Evolutionary conservation across 257 asterid genomes (phyloP).

Genomic region (Schizonepeta tenuifolia): DNA sequence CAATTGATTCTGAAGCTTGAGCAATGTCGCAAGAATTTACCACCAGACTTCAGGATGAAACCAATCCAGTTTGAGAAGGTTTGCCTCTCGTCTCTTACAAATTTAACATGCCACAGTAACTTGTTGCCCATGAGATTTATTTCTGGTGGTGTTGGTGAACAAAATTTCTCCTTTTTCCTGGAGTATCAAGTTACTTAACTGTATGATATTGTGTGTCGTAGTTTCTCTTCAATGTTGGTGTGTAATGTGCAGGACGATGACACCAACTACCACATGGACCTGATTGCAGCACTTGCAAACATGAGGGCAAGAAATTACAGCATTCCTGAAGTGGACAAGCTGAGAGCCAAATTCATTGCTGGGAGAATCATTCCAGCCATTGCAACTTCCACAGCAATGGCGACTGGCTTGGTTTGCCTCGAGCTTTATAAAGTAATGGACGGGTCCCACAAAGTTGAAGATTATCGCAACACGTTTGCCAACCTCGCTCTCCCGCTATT

Average conservation of each 20-base stretch:
- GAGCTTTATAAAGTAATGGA: slow-evolving; percentile 84
- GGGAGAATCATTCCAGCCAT: slow-evolving; percentile 94
- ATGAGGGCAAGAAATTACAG: slow-evolving; percentile 96
- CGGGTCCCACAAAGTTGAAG: slow-evolving; percentile 80
- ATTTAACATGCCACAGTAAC: neutral
- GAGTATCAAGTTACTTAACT: too few relatives aligned
- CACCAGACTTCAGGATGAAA: slow-evolving; percentile 72
- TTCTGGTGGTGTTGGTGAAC: too few relatives aligned
- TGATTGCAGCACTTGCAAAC: slow-evolving; percentile 89
- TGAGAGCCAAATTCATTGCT: slow-evolving; percentile 88
- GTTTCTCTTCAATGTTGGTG: neutral
- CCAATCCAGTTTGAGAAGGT: slow-evolving; percentile 98
- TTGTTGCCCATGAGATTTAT: neutral
- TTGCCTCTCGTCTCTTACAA: neutral
- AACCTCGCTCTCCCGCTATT: slow-evolving; percentile 84
- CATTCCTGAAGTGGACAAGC: slow-evolving; percentile 88
- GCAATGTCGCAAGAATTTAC: slow-evolving; percentile 52
- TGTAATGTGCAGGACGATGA: slow-evolving; percentile 75
- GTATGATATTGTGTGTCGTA: neutral
- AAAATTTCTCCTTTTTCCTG: too few relatives aligned
- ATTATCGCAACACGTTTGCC: slow-evolving; percentile 88
- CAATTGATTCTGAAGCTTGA: slow-evolving; percentile 76
- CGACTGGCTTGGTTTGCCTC: slow-evolving; percentile 90
- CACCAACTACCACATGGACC: slow-evolving; percentile 89
- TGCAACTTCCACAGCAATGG: slow-evolving; percentile 93